A percentile compares a stretch with the other conserved stretches of the same genome.
Evolutionary conservation across 176 grass and related monocot genomes (phyloP).

Genomic region (Aegilops speltoides): DNA sequence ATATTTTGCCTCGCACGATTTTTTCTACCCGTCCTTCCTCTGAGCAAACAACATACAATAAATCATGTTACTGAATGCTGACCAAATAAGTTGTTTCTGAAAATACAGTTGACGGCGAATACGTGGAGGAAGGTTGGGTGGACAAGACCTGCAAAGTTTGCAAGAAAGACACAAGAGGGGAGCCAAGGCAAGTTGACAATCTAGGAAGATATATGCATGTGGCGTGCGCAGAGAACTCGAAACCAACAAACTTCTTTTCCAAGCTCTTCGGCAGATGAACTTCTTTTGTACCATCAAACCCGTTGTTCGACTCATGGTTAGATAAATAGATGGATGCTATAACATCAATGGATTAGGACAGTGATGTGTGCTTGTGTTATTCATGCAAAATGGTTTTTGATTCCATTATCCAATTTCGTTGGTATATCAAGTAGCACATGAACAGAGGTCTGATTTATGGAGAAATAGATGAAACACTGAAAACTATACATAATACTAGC

Average conservation of each 20-base stretch:
- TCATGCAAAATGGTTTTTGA: background rate
- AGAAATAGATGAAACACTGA: background rate
- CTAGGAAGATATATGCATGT: conserved; percentile 86
- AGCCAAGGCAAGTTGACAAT: conserved; percentile 87
- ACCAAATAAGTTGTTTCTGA: conserved; percentile 8
- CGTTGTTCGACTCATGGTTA: conserved; percentile 19
- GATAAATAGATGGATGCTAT: conserved; percentile 10
- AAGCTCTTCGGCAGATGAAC: conserved; percentile 73
- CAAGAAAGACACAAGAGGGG: conserved; percentile 82
- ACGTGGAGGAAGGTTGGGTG: conserved; percentile 98
- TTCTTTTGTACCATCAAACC: conserved; percentile 8
- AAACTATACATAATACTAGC: conserved; percentile 22
- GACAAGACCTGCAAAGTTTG: conserved; percentile 98
- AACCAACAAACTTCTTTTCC: conserved; percentile 70
- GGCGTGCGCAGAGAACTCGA: conserved; percentile 70
- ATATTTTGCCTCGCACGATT: background rate
- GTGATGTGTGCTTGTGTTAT: conserved; percentile 7
- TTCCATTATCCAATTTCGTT: background rate
- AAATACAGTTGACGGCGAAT: conserved; percentile 67
- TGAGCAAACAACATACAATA: background rate
- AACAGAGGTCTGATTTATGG: background rate
- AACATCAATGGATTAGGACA: background rate
- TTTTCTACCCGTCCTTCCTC: background rate
- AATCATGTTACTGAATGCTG: conserved; percentile 4
- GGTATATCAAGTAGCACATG: background rate